Conservation (phyloP, 371 early-diverging fungal species). For the Apophysomyces ossiformis region DNA sequence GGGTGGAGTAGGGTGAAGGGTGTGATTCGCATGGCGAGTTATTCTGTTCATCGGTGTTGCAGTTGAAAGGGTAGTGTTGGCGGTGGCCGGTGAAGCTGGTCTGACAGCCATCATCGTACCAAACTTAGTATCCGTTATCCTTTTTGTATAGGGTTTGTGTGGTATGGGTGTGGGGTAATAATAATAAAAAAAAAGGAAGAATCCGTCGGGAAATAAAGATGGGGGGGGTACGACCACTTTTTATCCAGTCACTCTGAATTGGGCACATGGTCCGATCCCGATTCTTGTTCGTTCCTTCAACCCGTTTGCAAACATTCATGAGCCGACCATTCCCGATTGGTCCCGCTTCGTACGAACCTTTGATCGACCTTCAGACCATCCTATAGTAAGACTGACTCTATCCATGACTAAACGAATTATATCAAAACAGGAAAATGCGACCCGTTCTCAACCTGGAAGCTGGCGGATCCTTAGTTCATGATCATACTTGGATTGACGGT, state of each 20-base stretch:
- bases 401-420: background rate
- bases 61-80: background rate
- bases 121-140: constrained; percentile 13
- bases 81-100: background rate
- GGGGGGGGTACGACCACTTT: too few species aligned
- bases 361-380: too few species aligned
- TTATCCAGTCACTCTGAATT: background rate
- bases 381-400: too few species aligned
- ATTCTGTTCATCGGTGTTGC: background rate
- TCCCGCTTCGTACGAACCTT: too few species aligned
- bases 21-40: background rate
- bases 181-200: background rate
- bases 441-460: too few species aligned
- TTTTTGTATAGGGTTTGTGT: background rate
- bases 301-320: background rate
- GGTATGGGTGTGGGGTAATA: background rate
- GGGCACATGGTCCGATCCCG: background rate
- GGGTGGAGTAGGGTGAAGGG: constrained; percentile 26
- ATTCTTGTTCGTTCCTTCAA: background rate
- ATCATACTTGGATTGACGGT: too few species aligned
- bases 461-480: too few species aligned
- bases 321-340: background rate
- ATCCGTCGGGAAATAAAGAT: too few species aligned
- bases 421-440: background rate
- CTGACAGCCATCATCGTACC: constrained; percentile 11